Evolutionary conservation across 2,329 filamentous ascomycete species (phyloP).

Genomic region (Phialophora tarda): DNA sequence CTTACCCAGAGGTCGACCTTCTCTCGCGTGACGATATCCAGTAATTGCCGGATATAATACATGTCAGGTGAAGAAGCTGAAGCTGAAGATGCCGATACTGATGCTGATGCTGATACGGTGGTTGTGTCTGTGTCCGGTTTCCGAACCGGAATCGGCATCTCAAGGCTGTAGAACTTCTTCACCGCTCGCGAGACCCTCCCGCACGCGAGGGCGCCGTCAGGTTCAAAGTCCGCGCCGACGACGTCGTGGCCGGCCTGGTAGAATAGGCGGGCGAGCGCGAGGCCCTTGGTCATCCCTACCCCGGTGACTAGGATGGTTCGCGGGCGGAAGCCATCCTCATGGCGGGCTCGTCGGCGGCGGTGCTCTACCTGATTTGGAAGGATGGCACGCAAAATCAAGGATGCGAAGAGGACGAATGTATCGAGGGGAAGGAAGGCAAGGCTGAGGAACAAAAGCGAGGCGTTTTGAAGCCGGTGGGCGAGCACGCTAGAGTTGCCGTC

Average conservation of each 20-base stretch:
- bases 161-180: constrained; percentile 59
- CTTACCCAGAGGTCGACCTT: constrained; percentile 74
- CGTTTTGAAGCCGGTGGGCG: constrained; percentile 56
- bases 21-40: constrained; percentile 65
- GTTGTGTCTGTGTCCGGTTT: constrained; percentile 40
- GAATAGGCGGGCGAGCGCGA: constrained; percentile 69
- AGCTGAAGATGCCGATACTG: constrained; percentile 28
- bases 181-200: constrained; percentile 66
- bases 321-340: constrained; percentile 48
- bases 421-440: constrained; percentile 57
- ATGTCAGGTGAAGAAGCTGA: background rate
- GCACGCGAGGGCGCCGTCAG: constrained; percentile 53
- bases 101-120: no score
- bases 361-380: constrained; percentile 40
- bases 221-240: constrained; percentile 70
- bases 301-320: constrained; percentile 73
- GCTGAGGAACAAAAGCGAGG: constrained; percentile 51
- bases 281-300: constrained; percentile 73
- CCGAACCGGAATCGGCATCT: constrained; percentile 44
- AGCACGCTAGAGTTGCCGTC: constrained; percentile 43
- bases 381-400: constrained; percentile 45
- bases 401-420: constrained; percentile 51
- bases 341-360: constrained; percentile 40
- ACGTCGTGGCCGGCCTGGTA: constrained; percentile 70
- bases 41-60: constrained; percentile 67